phyloP scores from a whole-genome alignment of 2,329 filamentous ascomycete species.

The Monilinia fructigena region DNA sequence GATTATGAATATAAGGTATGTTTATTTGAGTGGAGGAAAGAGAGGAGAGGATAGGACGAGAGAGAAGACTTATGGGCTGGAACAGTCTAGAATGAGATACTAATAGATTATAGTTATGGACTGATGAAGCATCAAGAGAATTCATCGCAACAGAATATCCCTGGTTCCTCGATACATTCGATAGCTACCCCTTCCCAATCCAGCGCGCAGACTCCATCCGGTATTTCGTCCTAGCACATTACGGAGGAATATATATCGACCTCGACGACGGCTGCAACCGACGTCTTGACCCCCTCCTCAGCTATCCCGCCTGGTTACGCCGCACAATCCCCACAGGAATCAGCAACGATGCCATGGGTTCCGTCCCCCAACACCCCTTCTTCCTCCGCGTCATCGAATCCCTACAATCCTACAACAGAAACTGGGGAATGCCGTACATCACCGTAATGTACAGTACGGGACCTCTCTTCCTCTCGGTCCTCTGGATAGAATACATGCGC shows the following conservation, averaged over 20 bases:
- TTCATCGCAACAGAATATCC: conserved; percentile 74
- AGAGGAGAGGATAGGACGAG: neutral
- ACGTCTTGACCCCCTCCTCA: conserved; percentile 58
- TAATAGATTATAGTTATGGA: conserved; percentile 62
- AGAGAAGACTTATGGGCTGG: neutral
- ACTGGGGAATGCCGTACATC: conserved; percentile 64
- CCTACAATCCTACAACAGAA: conserved; percentile 65
- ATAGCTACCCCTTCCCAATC: conserved; percentile 71
- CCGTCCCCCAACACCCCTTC: conserved; percentile 70
- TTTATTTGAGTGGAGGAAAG: conserved; percentile 7
- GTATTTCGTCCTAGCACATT: conserved; percentile 76
- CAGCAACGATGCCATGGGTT: conserved; percentile 77
- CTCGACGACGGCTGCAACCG: conserved; percentile 54
- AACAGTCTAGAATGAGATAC: neutral
- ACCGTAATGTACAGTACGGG: conserved; percentile 79
- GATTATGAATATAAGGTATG: conserved; percentile 71
- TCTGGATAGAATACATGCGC: conserved; percentile 72
- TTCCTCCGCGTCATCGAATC: conserved; percentile 68
- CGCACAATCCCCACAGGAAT: conserved; percentile 74
- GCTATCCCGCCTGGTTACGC: conserved; percentile 68
- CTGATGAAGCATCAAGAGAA: conserved; percentile 64
- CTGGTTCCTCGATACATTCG: conserved; percentile 74
- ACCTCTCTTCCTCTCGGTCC: conserved; percentile 71
- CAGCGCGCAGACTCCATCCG: conserved; percentile 76
- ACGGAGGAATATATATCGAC: conserved; percentile 79